These are phyloP conservation scores for Nakazawaea ambrosiae DNA, from an alignment of 805 yeast species.

Conservation along the genomic window DNA sequence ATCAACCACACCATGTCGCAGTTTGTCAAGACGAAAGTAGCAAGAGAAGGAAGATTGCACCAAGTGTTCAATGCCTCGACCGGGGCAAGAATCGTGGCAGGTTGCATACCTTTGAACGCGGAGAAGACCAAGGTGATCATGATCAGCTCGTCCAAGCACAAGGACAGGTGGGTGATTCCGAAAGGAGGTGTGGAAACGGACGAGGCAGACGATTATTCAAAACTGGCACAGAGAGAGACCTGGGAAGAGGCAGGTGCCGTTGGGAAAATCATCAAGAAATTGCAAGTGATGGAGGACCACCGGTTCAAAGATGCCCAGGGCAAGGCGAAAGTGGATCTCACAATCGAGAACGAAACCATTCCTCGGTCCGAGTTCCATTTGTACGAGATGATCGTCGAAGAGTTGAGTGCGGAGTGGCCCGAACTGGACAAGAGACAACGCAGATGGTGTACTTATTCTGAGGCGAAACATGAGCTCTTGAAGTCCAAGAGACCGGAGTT, in stretches of 20 bases:
- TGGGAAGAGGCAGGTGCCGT: slow-evolving; percentile 98
- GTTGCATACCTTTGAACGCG: slow-evolving; percentile 68
- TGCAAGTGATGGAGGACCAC: slow-evolving; percentile 64
- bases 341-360: slow-evolving; percentile 20
- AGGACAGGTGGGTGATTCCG: slow-evolving; percentile 79
- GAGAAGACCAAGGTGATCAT: slow-evolving; percentile 60
- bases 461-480: slow-evolving; percentile 55
- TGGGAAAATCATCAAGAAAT: slow-evolving; percentile 47
- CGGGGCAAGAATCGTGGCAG: slow-evolving; percentile 89
- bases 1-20: slow-evolving; percentile 10
- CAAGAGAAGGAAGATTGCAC: slow-evolving; percentile 52
- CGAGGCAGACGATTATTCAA: slow-evolving; percentile 41
- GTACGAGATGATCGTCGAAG: slow-evolving; percentile 62
- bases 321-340: slow-evolving; percentile 13
- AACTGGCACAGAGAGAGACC: slow-evolving; percentile 76
- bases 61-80: slow-evolving; percentile 51
- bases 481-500: slow-evolving; percentile 62
- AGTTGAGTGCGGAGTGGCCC: slow-evolving; percentile 65
- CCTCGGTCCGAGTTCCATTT: slow-evolving; percentile 88
- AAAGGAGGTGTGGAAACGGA: slow-evolving; percentile 94
- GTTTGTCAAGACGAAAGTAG: slow-evolving; percentile 23
- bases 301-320: slow-evolving; percentile 19
- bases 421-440: slow-evolving; percentile 58
- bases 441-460: slow-evolving; percentile 66
- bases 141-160: slow-evolving; percentile 67